Evolutionary conservation across 306 rosid genomes (phyloP), one percentile per base, ranked within the genome.

Genomic region (Malus sieversii): DNA sequence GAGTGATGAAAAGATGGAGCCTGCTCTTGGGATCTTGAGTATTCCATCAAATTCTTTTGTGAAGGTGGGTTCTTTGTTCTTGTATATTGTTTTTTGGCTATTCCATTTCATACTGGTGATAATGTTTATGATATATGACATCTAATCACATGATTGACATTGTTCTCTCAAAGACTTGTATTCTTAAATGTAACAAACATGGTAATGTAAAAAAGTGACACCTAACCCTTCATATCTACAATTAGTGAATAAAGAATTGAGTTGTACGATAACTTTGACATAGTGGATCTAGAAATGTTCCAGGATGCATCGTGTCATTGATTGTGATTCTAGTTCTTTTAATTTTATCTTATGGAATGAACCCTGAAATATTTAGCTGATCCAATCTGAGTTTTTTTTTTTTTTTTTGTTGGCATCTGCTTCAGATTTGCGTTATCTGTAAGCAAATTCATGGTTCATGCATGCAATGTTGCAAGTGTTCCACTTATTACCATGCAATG

Each of bases 401-500:
- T 10, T 57, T 25, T 25, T 23, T 23, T 23, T 68, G 29, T 72
- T 62, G 33, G 38, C 78, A 48, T 82, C 70, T 78, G 78, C 84
- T 89, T 79, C 98, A 96, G 99, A 96, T 92, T 81, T 96, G 99
- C 77, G 99, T 96, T 53, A 89, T 96, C 76, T 96, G 99, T 82
- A 88, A 96, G 84, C 99, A 96, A 90, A 89, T 96, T 65, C 99
- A 96, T 67, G 99, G 99, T 71, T 96, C 99, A 0, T 96, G 99
- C 85, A 96, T 94, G 52, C 99, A 96, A 82, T 96, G 99, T 81
- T 89, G 98, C 96, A 96, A 87, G 79, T 96, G 99, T 66, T 96
- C 99, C 51, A 96, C 99, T 83, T 96, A 96, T 91, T 96, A 89
- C 84, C 99, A 96, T 84, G 98, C 99, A 75, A 96, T 92, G 98